Evolutionary conservation across 2,329 filamentous ascomycete genomes (phyloP).

Genomic region (Ploettnerulaceae sp.): DNA sequence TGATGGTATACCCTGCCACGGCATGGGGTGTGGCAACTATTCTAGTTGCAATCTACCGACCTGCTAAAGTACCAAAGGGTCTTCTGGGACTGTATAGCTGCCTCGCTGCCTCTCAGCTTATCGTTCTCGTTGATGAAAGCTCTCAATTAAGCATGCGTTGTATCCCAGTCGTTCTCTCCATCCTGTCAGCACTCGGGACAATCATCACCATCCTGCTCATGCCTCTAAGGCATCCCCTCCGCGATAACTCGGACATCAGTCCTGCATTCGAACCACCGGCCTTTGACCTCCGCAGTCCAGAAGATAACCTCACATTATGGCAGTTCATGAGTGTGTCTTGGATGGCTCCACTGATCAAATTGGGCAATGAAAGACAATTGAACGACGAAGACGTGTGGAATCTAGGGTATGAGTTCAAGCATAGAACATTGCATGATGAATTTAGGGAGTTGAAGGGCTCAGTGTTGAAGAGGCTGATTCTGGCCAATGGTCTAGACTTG

Average conservation of each 20-base stretch:
- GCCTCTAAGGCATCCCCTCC: slow-evolving; percentile 60
- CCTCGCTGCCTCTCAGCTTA: slow-evolving; percentile 25
- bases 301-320: slow-evolving; percentile 75
- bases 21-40: slow-evolving; percentile 27
- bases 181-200: slow-evolving; percentile 42
- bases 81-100: slow-evolving; percentile 22
- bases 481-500: slow-evolving; percentile 76
- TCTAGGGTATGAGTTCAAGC: slow-evolving; percentile 76
- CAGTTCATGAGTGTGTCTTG: slow-evolving; percentile 83
- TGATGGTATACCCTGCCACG: slow-evolving; percentile 32
- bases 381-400: slow-evolving; percentile 78
- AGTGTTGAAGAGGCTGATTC: slow-evolving; percentile 62
- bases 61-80: slow-evolving; percentile 25
- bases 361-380: slow-evolving; percentile 61
- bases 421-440: slow-evolving; percentile 64
- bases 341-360: slow-evolving; percentile 68
- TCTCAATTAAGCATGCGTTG: slow-evolving; percentile 16
- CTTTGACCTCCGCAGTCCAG: slow-evolving; percentile 61
- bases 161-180: slow-evolving; percentile 27
- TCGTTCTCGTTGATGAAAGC: slow-evolving; percentile 32
- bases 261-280: slow-evolving; percentile 51
- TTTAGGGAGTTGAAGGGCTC: slow-evolving; percentile 71
- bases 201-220: slow-evolving; percentile 57
- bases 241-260: slow-evolving; percentile 54
- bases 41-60: slow-evolving; percentile 22